phyloP scores from a whole-genome alignment of 2,329 filamentous ascomycete genomes.

The Aspergillus puulaauensis region DNA sequence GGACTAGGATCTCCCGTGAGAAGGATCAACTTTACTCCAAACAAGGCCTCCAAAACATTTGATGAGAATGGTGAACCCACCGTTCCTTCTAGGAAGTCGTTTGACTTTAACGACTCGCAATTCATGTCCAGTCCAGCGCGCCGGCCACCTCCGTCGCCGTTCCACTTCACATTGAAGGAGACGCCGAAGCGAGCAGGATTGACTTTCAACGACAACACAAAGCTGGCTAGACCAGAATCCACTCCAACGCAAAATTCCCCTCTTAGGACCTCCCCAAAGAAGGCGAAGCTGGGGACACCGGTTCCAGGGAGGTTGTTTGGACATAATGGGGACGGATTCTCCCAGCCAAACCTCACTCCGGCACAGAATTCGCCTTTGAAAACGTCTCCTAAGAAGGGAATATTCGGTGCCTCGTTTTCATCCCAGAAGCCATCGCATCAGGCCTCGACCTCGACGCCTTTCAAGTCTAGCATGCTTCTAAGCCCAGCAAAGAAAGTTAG shows the following conservation, averaged over 20 bases:
- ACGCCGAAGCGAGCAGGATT: slow-evolving; percentile 39
- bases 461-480: slow-evolving; percentile 39
- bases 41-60: slow-evolving; percentile 23
- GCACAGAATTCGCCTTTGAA: slow-evolving; percentile 21
- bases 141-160: slow-evolving; percentile 45
- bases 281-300: slow-evolving; percentile 26
- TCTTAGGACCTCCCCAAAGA: slow-evolving; percentile 46
- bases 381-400: slow-evolving; percentile 23
- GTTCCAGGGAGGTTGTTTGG: slow-evolving; percentile 13
- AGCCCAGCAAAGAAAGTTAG: slow-evolving; percentile 46
- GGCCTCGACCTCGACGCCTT: slow-evolving; percentile 34
- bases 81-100: slow-evolving; percentile 25
- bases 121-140: slow-evolving; percentile 47
- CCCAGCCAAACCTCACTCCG: slow-evolving; percentile 21
- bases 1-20: slow-evolving; percentile 36
- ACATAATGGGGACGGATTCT: not conserved
- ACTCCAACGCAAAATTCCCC: slow-evolving; percentile 37
- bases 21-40: slow-evolving; percentile 31
- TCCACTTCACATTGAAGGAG: slow-evolving; percentile 42
- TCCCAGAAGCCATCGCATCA: slow-evolving; percentile 33
- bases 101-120: slow-evolving; percentile 33
- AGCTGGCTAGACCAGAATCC: slow-evolving; percentile 24
- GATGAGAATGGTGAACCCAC: slow-evolving; percentile 36
- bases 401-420: slow-evolving; percentile 36
- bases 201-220: slow-evolving; percentile 22